A percentile compares a stretch with the other conserved stretches of the same genome.
phyloP scores from a whole-genome alignment of 495 filamentous ascomycete species.

The Podospora fimiseda region DNA sequence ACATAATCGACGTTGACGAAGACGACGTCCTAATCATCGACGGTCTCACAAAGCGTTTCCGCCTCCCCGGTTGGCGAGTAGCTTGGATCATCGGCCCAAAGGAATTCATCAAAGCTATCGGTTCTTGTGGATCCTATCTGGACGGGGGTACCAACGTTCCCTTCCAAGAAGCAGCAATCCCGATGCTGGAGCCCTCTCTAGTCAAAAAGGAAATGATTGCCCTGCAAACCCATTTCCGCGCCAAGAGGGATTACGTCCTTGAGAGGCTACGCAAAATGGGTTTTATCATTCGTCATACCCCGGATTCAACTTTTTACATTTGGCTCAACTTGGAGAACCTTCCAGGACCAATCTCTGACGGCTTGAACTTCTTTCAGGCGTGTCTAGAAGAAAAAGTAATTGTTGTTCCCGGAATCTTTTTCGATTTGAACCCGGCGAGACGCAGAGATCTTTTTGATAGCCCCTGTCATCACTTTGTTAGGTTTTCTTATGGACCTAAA shows the following conservation, averaged over 20 bases:
- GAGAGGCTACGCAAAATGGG: conserved; percentile 72
- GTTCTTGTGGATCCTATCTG: conserved; percentile 89
- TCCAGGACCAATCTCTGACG: conserved; percentile 75
- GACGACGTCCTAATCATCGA: conserved; percentile 86
- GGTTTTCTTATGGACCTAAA: conserved; percentile 82
- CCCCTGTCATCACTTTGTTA: conserved; percentile 92
- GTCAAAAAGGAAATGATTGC: conserved; percentile 85
- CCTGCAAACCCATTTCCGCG: conserved; percentile 78
- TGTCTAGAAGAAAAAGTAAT: conserved; percentile 90
- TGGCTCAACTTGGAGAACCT: conserved; percentile 52
- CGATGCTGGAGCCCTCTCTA: conserved; percentile 78
- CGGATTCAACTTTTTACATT: conserved; percentile 91
- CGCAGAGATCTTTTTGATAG: conserved; percentile 87
- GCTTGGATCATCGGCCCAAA: conserved; percentile 95
- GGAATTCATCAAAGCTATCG: conserved; percentile 92
- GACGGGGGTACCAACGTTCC: conserved; percentile 92
- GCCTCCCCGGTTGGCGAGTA: conserved; percentile 92
- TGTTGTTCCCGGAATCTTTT: conserved; percentile 90
- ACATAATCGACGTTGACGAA: conserved; percentile 64
- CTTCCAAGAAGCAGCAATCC: conserved; percentile 89
- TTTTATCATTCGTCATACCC: conserved; percentile 70
- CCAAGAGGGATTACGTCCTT: conserved; percentile 87
- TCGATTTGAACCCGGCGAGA: conserved; percentile 85
- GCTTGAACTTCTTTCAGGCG: conserved; percentile 93
- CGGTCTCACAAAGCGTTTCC: conserved; percentile 93